These are phyloP conservation scores for Bipolaris gigantea DNA, from an alignment of 2,329 filamentous ascomycete species.

Conservation along the genomic window DNA sequence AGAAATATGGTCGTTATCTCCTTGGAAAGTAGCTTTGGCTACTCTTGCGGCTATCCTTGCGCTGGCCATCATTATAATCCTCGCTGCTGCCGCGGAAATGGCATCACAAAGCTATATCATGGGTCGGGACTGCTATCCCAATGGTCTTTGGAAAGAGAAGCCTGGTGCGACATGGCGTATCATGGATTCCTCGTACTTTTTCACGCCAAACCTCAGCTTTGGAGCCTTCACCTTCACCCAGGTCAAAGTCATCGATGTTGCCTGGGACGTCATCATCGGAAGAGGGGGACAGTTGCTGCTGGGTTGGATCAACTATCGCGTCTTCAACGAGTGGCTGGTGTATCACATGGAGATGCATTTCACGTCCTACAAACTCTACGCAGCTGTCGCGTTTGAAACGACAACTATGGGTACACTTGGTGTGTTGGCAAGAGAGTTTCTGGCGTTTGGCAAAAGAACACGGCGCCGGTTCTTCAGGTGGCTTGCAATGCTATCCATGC, in stretches of 20 bases:
- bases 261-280: conserved; percentile 45
- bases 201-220: conserved; percentile 38
- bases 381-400: conserved; percentile 33
- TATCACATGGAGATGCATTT: conserved; percentile 40
- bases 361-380: conserved; percentile 38
- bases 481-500: conserved; percentile 34
- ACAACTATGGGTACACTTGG: conserved; percentile 36
- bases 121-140: conserved; percentile 36
- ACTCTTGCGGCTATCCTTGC: conserved; percentile 26
- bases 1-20: conserved; percentile 21
- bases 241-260: conserved; percentile 44
- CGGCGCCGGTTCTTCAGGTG: conserved; percentile 40
- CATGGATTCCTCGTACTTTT: conserved; percentile 41
- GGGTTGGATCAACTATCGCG: conserved; percentile 40
- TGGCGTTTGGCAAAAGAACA: conserved; percentile 24
- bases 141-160: conserved; percentile 35
- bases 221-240: conserved; percentile 40
- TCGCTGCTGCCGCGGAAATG: conserved; percentile 32
- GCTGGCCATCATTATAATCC: conserved; percentile 29
- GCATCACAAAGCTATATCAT: conserved; percentile 33
- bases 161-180: conserved; percentile 37
- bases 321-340: conserved; percentile 44
- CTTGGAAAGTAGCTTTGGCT: conserved; percentile 26
- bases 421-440: conserved; percentile 35
- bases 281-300: conserved; percentile 41